Conservation (phyloP, 108 stramenopile species). For the Pseudonitzschia multiseries region DNA sequence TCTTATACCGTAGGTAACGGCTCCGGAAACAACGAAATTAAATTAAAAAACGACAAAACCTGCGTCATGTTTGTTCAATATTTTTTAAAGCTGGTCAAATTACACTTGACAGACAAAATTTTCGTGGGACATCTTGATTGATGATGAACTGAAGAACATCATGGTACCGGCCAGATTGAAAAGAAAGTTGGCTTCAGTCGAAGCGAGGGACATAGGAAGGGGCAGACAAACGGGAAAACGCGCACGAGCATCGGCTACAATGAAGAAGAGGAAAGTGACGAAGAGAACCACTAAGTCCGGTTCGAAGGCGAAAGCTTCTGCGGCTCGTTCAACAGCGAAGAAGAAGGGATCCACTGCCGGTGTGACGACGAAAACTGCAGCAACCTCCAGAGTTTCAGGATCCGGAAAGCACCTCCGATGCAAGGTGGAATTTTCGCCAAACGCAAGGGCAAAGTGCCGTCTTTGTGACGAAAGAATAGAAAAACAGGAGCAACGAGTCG, state of each 20-base stretch:
- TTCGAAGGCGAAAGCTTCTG: neutral
- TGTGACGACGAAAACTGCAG: neutral
- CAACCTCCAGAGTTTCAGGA: neutral
- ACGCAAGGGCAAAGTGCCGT: conserved; percentile 2
- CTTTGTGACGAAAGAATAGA: neutral
- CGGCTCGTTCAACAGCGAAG: neutral
- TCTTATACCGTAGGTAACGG: no score
- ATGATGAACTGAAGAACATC: no score
- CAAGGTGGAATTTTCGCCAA: conserved; percentile 3
- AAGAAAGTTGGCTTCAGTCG: neutral
- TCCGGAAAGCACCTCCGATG: neutral
- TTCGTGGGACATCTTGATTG: no score
- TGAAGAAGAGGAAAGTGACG: neutral
- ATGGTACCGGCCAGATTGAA: neutral
- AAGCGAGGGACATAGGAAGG: neutral
- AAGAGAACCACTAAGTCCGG: neutral
- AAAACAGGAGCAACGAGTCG: neutral
- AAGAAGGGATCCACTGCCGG: neutral
- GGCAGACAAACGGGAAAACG: neutral
- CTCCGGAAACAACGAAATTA: no score
- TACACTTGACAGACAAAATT: no score
- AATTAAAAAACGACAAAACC: no score
- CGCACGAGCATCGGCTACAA: neutral
- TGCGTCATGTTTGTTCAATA: no score
- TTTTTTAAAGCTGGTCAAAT: no score